phyloP scores from a whole-genome alignment of 441 rosid genomes.

The Kokia cookei region DNA sequence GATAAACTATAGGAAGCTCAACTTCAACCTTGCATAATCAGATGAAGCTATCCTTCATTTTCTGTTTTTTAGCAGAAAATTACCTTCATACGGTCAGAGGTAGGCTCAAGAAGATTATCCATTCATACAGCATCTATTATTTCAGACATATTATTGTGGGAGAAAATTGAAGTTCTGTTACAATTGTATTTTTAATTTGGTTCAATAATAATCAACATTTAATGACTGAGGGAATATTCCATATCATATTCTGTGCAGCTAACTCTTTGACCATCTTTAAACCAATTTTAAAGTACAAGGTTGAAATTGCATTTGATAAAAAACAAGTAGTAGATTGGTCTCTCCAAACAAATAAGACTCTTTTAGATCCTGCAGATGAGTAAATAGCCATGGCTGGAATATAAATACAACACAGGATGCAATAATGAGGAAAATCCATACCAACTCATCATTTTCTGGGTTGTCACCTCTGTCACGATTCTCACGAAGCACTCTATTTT shows the following conservation, averaged over 20 bases:
- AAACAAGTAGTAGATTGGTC: neutral
- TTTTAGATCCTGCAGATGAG: neutral
- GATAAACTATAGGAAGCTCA: neutral
- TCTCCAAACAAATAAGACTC: neutral
- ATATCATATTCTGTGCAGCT: neutral
- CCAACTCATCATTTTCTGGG: conserved; percentile 63
- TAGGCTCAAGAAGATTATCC: neutral
- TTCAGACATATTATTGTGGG: neutral
- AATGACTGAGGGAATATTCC: neutral
- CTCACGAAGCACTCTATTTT: conserved; percentile 48
- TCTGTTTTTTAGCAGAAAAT: neutral
- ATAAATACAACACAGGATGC: neutral
- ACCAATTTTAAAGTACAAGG: neutral
- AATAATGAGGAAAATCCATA: conserved; percentile 9
- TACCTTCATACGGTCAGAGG: neutral
- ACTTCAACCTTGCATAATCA: neutral
- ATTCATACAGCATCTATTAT: neutral
- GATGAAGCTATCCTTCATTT: neutral
- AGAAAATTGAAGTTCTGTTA: neutral
- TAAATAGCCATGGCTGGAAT: neutral
- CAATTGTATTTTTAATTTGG: neutral
- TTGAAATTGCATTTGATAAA: neutral
- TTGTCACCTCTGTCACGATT: conserved; percentile 40
- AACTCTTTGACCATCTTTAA: neutral
- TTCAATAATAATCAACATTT: neutral